Percentiles rank a stretch among this genome's conserved stretches.
phyloP scores from a whole-genome alignment of 202 grass and related monocot species.

The Dendrocalamus latiflorus region DNA sequence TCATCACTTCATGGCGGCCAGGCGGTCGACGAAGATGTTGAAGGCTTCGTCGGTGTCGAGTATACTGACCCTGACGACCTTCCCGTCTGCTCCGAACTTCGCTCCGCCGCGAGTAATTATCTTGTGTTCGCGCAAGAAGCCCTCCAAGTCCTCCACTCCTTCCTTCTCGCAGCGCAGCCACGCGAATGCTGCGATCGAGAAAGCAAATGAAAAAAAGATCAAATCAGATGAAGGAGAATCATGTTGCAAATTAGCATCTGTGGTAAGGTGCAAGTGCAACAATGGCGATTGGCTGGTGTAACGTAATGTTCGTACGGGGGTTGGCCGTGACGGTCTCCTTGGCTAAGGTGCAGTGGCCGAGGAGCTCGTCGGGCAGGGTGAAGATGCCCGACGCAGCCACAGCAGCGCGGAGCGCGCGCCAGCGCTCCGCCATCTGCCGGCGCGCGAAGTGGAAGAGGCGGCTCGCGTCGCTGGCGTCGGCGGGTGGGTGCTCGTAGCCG shows the following conservation, averaged over 20 bases:
- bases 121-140: constrained; percentile 44
- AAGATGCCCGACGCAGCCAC: constrained; percentile 46
- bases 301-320: constrained; percentile 31
- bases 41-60: constrained; percentile 75
- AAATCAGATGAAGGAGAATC: not conserved
- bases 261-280: not conserved
- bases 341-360: constrained; percentile 44
- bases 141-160: constrained; percentile 39
- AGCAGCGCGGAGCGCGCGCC: constrained; percentile 42
- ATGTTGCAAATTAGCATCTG: not conserved
- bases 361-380: constrained; percentile 38
- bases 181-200: constrained; percentile 39
- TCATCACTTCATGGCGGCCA: constrained; percentile 34
- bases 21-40: constrained; percentile 46
- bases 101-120: constrained; percentile 54
- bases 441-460: constrained; percentile 58
- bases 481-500: constrained; percentile 33
- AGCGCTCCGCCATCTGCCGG: constrained; percentile 41
- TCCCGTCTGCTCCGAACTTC: constrained; percentile 48
- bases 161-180: not conserved
- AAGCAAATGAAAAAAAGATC: not conserved
- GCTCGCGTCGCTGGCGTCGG: not conserved
- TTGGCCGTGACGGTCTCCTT: constrained; percentile 23
- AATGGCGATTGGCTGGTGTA: not conserved
- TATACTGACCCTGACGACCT: constrained; percentile 69